Conservation (phyloP, 1,284 basidiomycete species). For the Peniophora sp. region DNA sequence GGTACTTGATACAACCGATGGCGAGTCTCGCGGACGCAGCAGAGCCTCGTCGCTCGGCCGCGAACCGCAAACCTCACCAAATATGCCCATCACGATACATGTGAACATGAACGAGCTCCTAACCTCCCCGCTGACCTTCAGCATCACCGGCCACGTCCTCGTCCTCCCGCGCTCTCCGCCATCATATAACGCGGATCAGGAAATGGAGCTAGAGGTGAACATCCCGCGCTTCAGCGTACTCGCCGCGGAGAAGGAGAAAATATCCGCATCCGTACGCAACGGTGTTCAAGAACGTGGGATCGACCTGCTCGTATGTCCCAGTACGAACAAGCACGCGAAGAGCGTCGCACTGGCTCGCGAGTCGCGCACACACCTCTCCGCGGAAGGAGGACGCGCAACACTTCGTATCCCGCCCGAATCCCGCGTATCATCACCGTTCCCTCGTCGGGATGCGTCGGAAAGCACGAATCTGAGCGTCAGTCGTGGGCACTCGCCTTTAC, state of each 20-base stretch:
- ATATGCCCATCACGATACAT: slow-evolving; percentile 59
- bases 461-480: slow-evolving; percentile 16
- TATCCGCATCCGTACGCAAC: slow-evolving; percentile 48
- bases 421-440: slow-evolving; percentile 14
- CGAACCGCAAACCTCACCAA: slow-evolving; percentile 25
- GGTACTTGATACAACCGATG: slow-evolving; percentile 27
- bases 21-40: slow-evolving; percentile 16
- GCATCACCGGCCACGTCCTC: slow-evolving; percentile 55
- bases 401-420: slow-evolving; percentile 28
- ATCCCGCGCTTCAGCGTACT: slow-evolving; percentile 64
- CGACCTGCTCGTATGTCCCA: slow-evolving; percentile 52
- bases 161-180: slow-evolving; percentile 37
- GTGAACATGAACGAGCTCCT: slow-evolving; percentile 71
- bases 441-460: slow-evolving; percentile 13
- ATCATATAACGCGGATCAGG: slow-evolving; percentile 11
- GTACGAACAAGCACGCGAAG: slow-evolving; percentile 48
- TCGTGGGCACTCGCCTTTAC: slow-evolving; percentile 24
- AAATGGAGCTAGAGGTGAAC: slow-evolving; percentile 36
- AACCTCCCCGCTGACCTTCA: slow-evolving; percentile 57
- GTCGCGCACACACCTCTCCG: slow-evolving; percentile 45
- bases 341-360: slow-evolving; percentile 55
- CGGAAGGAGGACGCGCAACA: slow-evolving; percentile 50
- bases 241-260: slow-evolving; percentile 52
- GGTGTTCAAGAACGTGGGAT: slow-evolving; percentile 33
- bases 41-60: slow-evolving; percentile 18